Base-by-base conservation (phyloP, 2,329 filamentous ascomycete genomes). In the Monosporascus sp. region DNA sequence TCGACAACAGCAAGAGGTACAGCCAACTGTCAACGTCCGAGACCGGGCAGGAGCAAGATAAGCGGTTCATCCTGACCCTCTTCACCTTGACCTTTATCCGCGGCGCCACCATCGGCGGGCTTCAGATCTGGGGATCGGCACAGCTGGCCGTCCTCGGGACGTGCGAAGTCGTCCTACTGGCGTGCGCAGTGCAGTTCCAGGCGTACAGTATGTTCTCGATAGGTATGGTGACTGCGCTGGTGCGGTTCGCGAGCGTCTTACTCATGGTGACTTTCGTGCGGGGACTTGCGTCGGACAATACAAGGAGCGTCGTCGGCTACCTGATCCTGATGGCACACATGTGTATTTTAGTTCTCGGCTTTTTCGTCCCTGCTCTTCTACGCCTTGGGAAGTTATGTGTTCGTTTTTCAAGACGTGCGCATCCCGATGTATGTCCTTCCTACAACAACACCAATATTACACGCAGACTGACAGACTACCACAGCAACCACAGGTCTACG, bases 231-330 rank as follows among this genome's bases (percentile, higher is more conserved):
- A 49, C 53, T 31, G 36, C 49, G 24, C 24, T 76, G 15, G 72
- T 84, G 20, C 76, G 85, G 48, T 77, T 88, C 14, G 67, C 81
- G 42, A 83, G 80, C 2, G 31, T 62, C 27, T 17, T 55, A 9
- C 55, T 68, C 31, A 61, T 68, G 38, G 67, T 82, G 15, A 68
- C 80, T 11, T 73, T 84, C 51, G 74, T 76, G 22, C 76, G 84
- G 0, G 86, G 86, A 56, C 76, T 88, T 22, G 83, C 84, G 1
- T 81, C 80, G 2, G 75, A 84, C 57, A 70, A 76, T 2, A 70
- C 81, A 1, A 84, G 83, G 59, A 84, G 85, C 17, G 88, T 83
- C 79, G 80, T 89, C 44, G 87, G 85, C 8, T 90, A 89, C 62
- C 72, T 81, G 15, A 83, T 89, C 39, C 72, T 90, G 18, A 65